These are phyloP conservation scores for Pyricularia sp. DNA, from an alignment of 2,329 filamentous ascomycete species.

Conservation along the genomic window DNA sequence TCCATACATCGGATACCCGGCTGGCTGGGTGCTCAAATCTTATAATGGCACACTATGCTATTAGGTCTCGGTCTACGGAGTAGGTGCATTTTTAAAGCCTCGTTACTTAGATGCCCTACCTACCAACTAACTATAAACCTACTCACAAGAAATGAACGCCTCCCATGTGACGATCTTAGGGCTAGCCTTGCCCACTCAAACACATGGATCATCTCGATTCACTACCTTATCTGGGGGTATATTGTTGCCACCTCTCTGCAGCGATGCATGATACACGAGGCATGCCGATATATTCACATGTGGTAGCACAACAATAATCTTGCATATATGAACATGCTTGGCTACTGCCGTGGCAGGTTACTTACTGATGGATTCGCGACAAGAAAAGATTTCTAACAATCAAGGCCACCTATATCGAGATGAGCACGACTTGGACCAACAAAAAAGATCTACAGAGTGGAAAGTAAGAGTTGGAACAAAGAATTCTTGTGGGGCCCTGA, in stretches of 20 bases:
- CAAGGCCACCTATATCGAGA: too few relatives aligned
- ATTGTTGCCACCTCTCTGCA: not conserved
- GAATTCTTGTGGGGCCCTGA: not conserved
- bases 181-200: not conserved
- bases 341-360: not conserved
- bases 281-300: not conserved
- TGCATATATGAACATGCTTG: not conserved
- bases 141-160: not conserved
- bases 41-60: not conserved
- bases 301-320: not conserved
- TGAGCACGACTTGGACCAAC: not conserved
- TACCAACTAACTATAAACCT: too few relatives aligned
- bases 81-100: not conserved
- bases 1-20: not conserved
- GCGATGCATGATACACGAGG: not conserved
- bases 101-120: too few relatives aligned
- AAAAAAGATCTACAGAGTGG: not conserved
- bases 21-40: not conserved
- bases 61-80: too few relatives aligned
- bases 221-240: not conserved
- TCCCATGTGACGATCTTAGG: not conserved
- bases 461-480: not conserved
- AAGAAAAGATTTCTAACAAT: not conserved
- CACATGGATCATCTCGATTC: not conserved
- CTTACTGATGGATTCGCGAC: not conserved